phyloP scores from a whole-genome alignment of 805 yeast genomes.

The Metschnikowia lunata region DNA sequence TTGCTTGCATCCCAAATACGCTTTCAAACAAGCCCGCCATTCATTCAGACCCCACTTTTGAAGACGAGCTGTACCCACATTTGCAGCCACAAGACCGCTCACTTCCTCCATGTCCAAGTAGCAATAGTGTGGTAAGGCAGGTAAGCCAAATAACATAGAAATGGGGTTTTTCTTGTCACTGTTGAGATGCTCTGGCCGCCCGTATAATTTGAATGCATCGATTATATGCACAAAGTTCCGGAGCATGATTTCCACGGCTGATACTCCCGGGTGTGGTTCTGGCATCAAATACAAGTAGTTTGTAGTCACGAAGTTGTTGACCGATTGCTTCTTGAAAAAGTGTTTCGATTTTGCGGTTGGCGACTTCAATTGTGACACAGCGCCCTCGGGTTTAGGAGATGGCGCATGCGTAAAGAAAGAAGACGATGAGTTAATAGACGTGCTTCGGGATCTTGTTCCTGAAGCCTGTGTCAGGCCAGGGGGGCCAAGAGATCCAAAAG shows the following conservation, averaged over 20 bases:
- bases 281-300: slow-evolving; percentile 64
- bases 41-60: slow-evolving; percentile 25
- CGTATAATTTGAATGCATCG: slow-evolving; percentile 68
- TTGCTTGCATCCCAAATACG: slow-evolving; percentile 12
- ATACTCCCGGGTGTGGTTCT: slow-evolving; percentile 65
- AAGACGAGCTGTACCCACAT: slow-evolving; percentile 17
- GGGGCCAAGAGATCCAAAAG: slow-evolving; percentile 17
- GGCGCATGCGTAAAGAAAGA: slow-evolving; percentile 30
- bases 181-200: slow-evolving; percentile 67
- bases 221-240: slow-evolving; percentile 64
- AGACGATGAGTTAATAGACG: slow-evolving; percentile 22
- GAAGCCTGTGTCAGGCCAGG: slow-evolving; percentile 6
- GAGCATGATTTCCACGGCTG: slow-evolving; percentile 68
- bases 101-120: slow-evolving; percentile 41
- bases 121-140: slow-evolving; percentile 65
- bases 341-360: slow-evolving; percentile 6
- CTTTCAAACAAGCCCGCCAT: slow-evolving; percentile 29
- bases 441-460: slow-evolving; percentile 18
- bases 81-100: slow-evolving; percentile 16
- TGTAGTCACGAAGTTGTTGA: slow-evolving; percentile 28
- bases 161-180: slow-evolving; percentile 65
- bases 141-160: slow-evolving; percentile 70
- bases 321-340: slow-evolving; percentile 27
- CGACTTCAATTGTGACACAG: slow-evolving; percentile 1
- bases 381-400: slow-evolving; percentile 16